These are phyloP conservation scores for Globisporangium mamillatum DNA, from an alignment of 352 stramenopile species.

Conservation along the genomic window DNA sequence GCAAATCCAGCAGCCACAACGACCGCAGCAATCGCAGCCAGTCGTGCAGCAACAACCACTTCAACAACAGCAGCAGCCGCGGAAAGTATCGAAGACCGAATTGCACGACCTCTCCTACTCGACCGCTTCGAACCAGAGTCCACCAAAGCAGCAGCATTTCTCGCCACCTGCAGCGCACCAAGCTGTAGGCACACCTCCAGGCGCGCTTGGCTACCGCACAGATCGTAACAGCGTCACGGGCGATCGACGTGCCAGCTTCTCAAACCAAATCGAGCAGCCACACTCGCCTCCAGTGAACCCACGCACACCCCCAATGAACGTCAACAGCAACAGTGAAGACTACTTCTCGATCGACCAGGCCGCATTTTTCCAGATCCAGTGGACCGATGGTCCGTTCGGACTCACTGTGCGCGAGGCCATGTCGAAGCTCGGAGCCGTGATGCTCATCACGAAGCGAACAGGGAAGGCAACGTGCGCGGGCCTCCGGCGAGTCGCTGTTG, in stretches of 20 bases:
- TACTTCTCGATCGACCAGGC: constrained; percentile 63
- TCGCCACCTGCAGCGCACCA: neutral
- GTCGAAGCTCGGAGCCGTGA: constrained; percentile 59
- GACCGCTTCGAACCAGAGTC: constrained; percentile 1
- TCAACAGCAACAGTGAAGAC: constrained; percentile 38
- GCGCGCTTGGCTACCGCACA: neutral
- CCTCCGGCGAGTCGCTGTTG: constrained; percentile 67
- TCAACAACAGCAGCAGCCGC: constrained; percentile 15
- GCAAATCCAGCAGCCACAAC: constrained; percentile 24
- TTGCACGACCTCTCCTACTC: constrained; percentile 9
- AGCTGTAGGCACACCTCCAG: neutral
- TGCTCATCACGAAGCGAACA: constrained; percentile 81
- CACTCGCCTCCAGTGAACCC: neutral
- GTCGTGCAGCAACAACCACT: constrained; percentile 19
- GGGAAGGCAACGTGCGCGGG: constrained; percentile 74
- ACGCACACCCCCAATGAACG: constrained; percentile 9
- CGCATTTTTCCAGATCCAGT: constrained; percentile 78
- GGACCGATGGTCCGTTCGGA: constrained; percentile 77
- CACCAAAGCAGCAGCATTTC: neutral
- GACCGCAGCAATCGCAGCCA: constrained; percentile 13
- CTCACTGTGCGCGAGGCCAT: constrained; percentile 77
- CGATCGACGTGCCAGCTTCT: constrained; percentile 5
- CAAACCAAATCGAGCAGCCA: constrained; percentile 2
- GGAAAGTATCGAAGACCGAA: constrained; percentile 15
- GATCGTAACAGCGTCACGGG: constrained; percentile 2